Percentiles rank a stretch among this genome's conserved stretches.
phyloP scores from a whole-genome alignment of 768 basidiomycete species.

The Suillus americanus region DNA sequence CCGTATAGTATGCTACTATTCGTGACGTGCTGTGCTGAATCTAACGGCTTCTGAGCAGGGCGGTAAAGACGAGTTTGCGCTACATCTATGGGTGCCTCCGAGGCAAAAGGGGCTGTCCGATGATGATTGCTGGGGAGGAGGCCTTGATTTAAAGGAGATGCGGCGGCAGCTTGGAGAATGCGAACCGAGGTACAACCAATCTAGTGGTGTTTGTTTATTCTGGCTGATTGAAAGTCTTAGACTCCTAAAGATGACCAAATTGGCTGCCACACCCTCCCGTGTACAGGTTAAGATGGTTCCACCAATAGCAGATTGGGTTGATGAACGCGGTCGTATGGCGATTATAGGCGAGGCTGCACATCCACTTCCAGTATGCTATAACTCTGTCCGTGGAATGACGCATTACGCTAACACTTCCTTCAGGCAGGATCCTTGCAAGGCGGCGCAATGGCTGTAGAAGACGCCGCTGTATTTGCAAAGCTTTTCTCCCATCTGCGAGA shows the following conservation, averaged over 20 bases:
- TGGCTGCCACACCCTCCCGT: constrained; percentile 35
- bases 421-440: constrained; percentile 58
- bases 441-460: constrained; percentile 56
- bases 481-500: constrained; percentile 55
- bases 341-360: constrained; percentile 65
- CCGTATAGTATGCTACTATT: constrained; percentile 19
- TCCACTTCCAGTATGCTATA: constrained; percentile 45
- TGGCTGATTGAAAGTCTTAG: constrained; percentile 20
- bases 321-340: constrained; percentile 45
- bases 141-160: constrained; percentile 34
- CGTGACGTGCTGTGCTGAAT: neutral
- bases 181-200: constrained; percentile 37
- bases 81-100: constrained; percentile 30
- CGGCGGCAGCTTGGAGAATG: constrained; percentile 27
- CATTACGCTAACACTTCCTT: neutral
- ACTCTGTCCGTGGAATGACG: neutral
- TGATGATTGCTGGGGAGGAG: constrained; percentile 33
- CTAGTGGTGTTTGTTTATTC: neutral
- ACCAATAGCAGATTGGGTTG: constrained; percentile 48
- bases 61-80: constrained; percentile 34
- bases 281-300: constrained; percentile 38
- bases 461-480: constrained; percentile 57
- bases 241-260: constrained; percentile 36
- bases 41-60: constrained; percentile 30
- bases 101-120: constrained; percentile 28